These are phyloP conservation scores for Xylaria nigripes DNA, from an alignment of 495 filamentous ascomycete species.

Conservation along the genomic window DNA sequence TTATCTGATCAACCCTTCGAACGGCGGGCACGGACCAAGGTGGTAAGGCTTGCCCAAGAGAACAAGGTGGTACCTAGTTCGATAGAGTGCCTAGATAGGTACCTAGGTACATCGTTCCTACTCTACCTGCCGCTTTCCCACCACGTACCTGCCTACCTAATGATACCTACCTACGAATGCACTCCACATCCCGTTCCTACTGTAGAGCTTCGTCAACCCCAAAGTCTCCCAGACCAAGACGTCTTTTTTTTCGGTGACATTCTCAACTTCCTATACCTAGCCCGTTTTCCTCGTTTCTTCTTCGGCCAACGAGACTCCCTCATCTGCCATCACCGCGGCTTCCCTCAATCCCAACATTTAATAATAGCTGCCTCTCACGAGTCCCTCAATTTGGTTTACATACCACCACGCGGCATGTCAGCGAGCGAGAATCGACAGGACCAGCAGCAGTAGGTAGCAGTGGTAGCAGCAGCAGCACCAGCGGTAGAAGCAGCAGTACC, in stretches of 20 bases:
- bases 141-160: not conserved
- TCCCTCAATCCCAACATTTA: not conserved
- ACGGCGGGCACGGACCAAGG: constrained; percentile 2
- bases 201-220: constrained; percentile 13
- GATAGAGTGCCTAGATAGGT: not conserved
- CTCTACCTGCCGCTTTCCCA: no score
- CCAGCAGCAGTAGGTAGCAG: not conserved
- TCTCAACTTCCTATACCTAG: constrained; percentile 4
- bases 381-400: not conserved
- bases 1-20: not conserved
- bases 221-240: not conserved
- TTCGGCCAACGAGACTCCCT: not conserved
- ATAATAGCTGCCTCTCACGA: constrained; percentile 4
- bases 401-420: constrained; percentile 7
- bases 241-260: constrained; percentile 3
- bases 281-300: not conserved
- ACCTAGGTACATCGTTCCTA: not conserved
- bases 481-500: not conserved
- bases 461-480: not conserved
- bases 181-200: constrained; percentile 1
- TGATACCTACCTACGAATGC: not conserved
- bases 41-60: not conserved
- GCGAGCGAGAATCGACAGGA: constrained; percentile 5
- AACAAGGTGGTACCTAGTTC: no score
- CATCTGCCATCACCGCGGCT: not conserved